Base-by-base conservation (phyloP, 2,329 filamentous ascomycete species). In the Pseudogymnoascus sp. region DNA sequence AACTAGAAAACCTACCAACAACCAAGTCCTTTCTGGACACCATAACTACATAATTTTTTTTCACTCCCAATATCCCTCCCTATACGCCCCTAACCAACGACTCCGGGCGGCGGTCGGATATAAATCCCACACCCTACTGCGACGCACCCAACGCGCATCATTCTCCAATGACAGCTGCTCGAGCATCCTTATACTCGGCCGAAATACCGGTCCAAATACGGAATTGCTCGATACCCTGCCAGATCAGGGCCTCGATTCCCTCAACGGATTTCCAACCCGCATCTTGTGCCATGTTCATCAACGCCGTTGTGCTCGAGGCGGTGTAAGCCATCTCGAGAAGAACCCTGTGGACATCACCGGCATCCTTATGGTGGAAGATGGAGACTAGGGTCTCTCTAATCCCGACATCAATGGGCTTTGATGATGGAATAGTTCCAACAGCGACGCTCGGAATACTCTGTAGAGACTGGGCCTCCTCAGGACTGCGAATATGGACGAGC, bases 291-390 rank as follows among this genome's bases (percentile, higher is more conserved):
- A 96, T 76, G 70, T 88, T 81, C 85, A 97, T 96, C 65, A 96
- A 74, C 6, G 86, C 82, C 3, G 94, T 99, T 58, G 89, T 81
- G 0, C 82, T 78, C 5, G 55, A 57, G 18, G 94, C 94, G 73
- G 92, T 95, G 74, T 99, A 99, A 1, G 94, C 92, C 92, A 99
- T 96, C 73, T 99, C 94, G 3, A 97, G 75, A 62, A 97, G 74
- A 10, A 94, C 82, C 18, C 82, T 80, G 23, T 73, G 66, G 4
- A 48, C 45, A 23, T 60, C 61, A 64, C 68, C 70, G 67, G 59
- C 68, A 62, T 68, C 71, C 64, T 66, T 71, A 62, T 68, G 73
- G 61, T 76, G 74, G n/a, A 84, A 70, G 33, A 84, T 68, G 13
- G 77, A 73, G 4, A 75, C 73, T 8, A 96, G 74, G 1, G 88